Evolutionary conservation across 2,329 filamentous ascomycete genomes (phyloP).

Genomic region (Colletotrichum sp.): DNA sequence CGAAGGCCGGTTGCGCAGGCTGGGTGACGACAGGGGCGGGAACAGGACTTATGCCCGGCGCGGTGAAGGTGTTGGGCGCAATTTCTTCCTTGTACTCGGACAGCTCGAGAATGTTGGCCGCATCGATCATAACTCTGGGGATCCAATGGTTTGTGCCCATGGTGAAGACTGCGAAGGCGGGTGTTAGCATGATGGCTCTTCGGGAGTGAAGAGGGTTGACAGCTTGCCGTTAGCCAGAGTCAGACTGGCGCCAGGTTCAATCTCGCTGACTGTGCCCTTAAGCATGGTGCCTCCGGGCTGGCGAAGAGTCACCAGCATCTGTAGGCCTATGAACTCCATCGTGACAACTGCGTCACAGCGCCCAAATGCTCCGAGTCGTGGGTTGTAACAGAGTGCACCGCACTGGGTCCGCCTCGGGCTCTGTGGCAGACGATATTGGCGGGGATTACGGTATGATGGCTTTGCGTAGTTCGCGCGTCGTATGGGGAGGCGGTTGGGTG

Average conservation of each 20-base stretch:
- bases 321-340: conserved; percentile 79
- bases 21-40: conserved; percentile 31
- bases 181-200: background rate
- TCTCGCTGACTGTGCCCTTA: conserved; percentile 73
- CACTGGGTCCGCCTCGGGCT: background rate
- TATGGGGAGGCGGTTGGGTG: background rate
- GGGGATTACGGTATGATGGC: background rate
- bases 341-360: conserved; percentile 23
- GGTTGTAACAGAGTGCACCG: conserved; percentile 1
- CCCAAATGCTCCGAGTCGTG: conserved; percentile 1
- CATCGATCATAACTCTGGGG: conserved; percentile 48
- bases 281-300: conserved; percentile 68
- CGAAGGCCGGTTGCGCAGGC: conserved; percentile 54
- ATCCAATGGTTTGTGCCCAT: conserved; percentile 43
- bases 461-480: background rate
- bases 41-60: conserved; percentile 28
- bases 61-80: conserved; percentile 30
- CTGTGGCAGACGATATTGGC: background rate
- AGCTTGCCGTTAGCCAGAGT: conserved; percentile 73
- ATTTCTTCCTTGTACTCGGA: conserved; percentile 40
- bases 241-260: conserved; percentile 70
- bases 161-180: conserved; percentile 38
- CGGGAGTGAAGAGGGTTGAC: background rate
- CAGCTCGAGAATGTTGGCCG: conserved; percentile 50
- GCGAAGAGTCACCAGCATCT: conserved; percentile 75